phyloP scores from a whole-genome alignment of 805 yeast genomes.

The Yarrowia phangngaensis region DNA sequence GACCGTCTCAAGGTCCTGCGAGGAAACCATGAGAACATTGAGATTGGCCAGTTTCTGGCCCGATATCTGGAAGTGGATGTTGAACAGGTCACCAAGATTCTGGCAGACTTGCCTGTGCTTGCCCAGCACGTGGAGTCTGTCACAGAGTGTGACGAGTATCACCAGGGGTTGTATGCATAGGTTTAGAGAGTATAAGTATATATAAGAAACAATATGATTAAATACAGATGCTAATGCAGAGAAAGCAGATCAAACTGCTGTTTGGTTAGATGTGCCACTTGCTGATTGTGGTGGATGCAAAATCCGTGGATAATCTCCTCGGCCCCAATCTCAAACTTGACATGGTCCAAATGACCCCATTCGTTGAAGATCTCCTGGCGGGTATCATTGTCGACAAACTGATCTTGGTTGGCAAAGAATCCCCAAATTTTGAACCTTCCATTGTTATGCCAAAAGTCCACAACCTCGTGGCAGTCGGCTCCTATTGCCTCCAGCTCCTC shows the following conservation, averaged over 20 bases:
- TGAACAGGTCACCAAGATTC: slow-evolving; percentile 34
- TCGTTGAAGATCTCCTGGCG: slow-evolving; percentile 45
- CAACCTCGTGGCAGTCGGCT: slow-evolving; percentile 41
- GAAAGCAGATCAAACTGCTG: slow-evolving; percentile 50
- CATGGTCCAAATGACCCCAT: slow-evolving; percentile 39
- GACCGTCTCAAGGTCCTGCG: slow-evolving; percentile 44
- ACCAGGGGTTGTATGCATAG: slow-evolving; percentile 41
- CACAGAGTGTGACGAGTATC: slow-evolving; percentile 21
- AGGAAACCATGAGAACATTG: slow-evolving; percentile 86
- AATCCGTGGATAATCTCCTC: slow-evolving; percentile 54
- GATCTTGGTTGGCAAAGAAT: slow-evolving; percentile 56
- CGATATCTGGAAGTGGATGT: slow-evolving; percentile 43
- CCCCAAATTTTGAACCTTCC: slow-evolving; percentile 47
- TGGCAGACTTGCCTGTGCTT: slow-evolving; percentile 5
- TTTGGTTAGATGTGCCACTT: slow-evolving; percentile 42
- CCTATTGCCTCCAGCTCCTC: slow-evolving; percentile 57
- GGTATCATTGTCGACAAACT: slow-evolving; percentile 59
- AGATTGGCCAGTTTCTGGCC: slow-evolving; percentile 73
- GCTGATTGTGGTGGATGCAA: slow-evolving; percentile 52
- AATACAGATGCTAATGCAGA: slow-evolving; percentile 89
- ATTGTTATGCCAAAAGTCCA: slow-evolving; percentile 50
- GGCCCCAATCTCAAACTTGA: slow-evolving; percentile 40
- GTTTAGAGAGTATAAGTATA: slow-evolving; percentile 68
- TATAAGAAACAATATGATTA: slow-evolving; percentile 81
- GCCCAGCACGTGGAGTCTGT: slow-evolving; percentile 18